Evolutionary conservation across 805 yeast species (phyloP).

Genomic region (Nakazawaea holstii): DNA sequence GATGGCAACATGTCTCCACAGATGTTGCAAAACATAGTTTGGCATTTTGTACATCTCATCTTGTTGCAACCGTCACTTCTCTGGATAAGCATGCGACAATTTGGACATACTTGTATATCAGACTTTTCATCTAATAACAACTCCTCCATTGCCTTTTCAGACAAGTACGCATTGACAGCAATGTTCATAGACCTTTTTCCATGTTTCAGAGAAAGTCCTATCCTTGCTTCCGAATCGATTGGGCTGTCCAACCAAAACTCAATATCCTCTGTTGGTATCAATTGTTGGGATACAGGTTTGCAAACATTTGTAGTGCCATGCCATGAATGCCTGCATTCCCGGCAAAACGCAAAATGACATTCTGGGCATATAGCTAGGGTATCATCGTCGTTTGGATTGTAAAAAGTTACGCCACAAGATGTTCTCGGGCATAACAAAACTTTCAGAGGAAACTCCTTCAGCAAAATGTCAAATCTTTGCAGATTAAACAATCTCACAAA

Average conservation of each 20-base stretch:
- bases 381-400: conserved; percentile 41
- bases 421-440: conserved; percentile 46
- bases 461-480: conserved; percentile 36
- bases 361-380: conserved; percentile 41
- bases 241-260: conserved; percentile 28
- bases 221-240: conserved; percentile 27
- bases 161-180: conserved; percentile 38
- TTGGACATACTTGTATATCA: conserved; percentile 46
- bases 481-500: conserved; percentile 32
- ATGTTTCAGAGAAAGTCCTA: conserved; percentile 27
- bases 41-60: conserved; percentile 50
- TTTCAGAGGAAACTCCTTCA: conserved; percentile 39
- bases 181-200: conserved; percentile 38
- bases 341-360: conserved; percentile 52
- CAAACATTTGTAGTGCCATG: conserved; percentile 51
- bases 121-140: conserved; percentile 36
- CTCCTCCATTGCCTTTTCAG: conserved; percentile 42
- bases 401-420: conserved; percentile 38
- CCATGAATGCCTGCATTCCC: conserved; percentile 53
- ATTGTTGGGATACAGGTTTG: conserved; percentile 26
- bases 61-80: conserved; percentile 61
- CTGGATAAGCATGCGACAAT: conserved; percentile 43
- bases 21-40: conserved; percentile 44
- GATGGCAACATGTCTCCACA: conserved; percentile 40
- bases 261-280: conserved; percentile 32